These are phyloP conservation scores for Chaetomium globosum DNA, from an alignment of 2,329 filamentous ascomycete genomes.

Conservation along the genomic window DNA sequence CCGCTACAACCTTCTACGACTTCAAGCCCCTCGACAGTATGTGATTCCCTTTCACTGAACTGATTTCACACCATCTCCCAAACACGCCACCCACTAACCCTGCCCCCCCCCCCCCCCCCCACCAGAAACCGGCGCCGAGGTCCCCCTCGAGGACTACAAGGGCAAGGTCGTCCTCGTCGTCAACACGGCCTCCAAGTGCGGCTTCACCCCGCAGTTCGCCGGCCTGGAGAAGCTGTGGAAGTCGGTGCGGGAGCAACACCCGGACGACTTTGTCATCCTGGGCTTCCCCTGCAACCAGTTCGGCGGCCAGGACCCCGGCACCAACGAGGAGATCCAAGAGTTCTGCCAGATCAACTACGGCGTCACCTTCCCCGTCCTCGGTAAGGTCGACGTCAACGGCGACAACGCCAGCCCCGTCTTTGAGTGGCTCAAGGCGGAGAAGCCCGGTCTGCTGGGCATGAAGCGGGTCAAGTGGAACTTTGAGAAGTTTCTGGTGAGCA, in stretches of 20 bases:
- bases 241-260: conserved; percentile 67
- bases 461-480: conserved; percentile 99
- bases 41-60: conserved; percentile 41
- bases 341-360: conserved; percentile 95
- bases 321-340: conserved; percentile 75
- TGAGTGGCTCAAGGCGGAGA: conserved; percentile 72
- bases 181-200: conserved; percentile 98
- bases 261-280: conserved; percentile 79
- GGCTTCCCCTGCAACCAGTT: conserved; percentile 99
- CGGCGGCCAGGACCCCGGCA: conserved; percentile 82
- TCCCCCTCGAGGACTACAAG: conserved; percentile 70
- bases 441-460: conserved; percentile 82
- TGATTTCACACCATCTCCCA: neutral
- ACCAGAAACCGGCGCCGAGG: conserved; percentile 74
- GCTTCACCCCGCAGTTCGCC: conserved; percentile 94
- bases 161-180: conserved; percentile 95
- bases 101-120: too few relatives aligned
- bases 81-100: conserved; percentile 17
- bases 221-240: conserved; percentile 92
- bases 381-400: conserved; percentile 94
- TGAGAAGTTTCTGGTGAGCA: conserved; percentile 92
- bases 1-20: conserved; percentile 75
- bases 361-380: conserved; percentile 86
- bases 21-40: conserved; percentile 81
- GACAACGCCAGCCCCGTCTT: conserved; percentile 76